Base-by-base conservation (phyloP, 2,329 filamentous ascomycete species). In the Fusarium sp. region DNA sequence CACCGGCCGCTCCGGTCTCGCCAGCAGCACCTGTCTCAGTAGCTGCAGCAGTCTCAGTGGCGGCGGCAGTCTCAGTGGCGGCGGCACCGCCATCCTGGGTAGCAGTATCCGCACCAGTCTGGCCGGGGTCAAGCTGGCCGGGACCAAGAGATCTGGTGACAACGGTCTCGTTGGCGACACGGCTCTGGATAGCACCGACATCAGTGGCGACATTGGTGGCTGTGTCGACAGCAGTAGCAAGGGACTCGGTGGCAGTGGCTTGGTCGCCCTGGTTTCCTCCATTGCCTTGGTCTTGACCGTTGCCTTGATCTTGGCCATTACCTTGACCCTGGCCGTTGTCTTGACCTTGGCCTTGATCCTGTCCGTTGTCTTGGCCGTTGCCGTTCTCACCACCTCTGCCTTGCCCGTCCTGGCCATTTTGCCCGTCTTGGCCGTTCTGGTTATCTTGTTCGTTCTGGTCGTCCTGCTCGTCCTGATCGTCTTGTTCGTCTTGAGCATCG, bases 151-250 rank as follows among this genome's bases (percentile, higher is more conserved):
- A 38, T 22, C 25, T 49, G 20, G 56, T 59, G 45, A 59, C 29
- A 17, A 52, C 36, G 17, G 56, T 59, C 18, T 59, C 56, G 20
- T 59, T 59, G n/a, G 49, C 22, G 33, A 53, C n/a, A 22, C 49
- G 49, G 33, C 49, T 53, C 31, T 53, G 49, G 22, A 53, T 53
- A 22, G 49, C 49, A 27, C 56, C 45, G 7, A 59, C 20, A 3
- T 31, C 8, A 17, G 53, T 56, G 5, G 39, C 39, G 6, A 4
- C 27, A 6, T 25, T 12, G 5, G 54, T 57, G 6, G 36, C 45
- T 10, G 45, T 53, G 13, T 39, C 35, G 17, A 31, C 17, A 10
- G 17, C 29, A 4, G 46, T 31, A 20, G 45, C 47, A 20, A 27
- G 18, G 17, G 49, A 38, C 13, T 46, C 53, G 8, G 45, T 45